Evolutionary conservation across 352 stramenopile genomes (phyloP).

Genomic region (Blastocystis sp.): DNA sequence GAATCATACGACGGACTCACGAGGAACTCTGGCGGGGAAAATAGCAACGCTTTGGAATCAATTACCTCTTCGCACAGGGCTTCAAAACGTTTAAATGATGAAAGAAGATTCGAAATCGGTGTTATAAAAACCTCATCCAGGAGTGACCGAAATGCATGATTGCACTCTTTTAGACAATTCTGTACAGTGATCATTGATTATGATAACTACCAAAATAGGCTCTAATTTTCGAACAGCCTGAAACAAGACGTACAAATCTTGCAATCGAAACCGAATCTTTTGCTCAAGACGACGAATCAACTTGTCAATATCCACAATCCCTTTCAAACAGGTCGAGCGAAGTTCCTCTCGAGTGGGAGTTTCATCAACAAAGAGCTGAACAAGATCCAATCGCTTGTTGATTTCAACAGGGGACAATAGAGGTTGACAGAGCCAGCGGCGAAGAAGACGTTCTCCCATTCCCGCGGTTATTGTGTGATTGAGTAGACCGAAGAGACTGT

Average conservation of each 20-base stretch:
- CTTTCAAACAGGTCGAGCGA: neutral
- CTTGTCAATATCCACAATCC: slow-evolving; percentile 66
- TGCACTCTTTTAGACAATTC: neutral
- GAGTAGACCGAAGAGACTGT: slow-evolving; percentile 48
- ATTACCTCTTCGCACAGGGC: slow-evolving; percentile 59
- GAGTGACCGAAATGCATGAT: neutral
- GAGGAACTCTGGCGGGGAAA: slow-evolving; percentile 19
- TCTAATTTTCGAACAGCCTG: slow-evolving; percentile 34
- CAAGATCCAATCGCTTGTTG: slow-evolving; percentile 77
- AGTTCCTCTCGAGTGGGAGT: slow-evolving; percentile 76
- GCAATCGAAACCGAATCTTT: neutral
- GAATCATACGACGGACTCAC: slow-evolving; percentile 37
- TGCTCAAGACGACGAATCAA: neutral
- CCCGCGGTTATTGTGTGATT: slow-evolving; percentile 31
- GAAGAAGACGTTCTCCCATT: slow-evolving; percentile 71
- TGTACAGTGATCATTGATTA: neutral
- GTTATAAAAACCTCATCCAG: neutral
- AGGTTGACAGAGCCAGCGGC: slow-evolving; percentile 92
- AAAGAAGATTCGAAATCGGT: neutral
- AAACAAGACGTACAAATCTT: slow-evolving; percentile 53
- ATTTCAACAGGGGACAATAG: slow-evolving; percentile 81
- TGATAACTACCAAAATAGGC: neutral
- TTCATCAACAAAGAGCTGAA: slow-evolving; percentile 83
- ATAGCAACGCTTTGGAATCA: slow-evolving; percentile 2
- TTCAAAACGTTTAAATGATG: neutral